Conservation (phyloP, 139 green algal genomes). For the Dunaliella primolecta region DNA sequence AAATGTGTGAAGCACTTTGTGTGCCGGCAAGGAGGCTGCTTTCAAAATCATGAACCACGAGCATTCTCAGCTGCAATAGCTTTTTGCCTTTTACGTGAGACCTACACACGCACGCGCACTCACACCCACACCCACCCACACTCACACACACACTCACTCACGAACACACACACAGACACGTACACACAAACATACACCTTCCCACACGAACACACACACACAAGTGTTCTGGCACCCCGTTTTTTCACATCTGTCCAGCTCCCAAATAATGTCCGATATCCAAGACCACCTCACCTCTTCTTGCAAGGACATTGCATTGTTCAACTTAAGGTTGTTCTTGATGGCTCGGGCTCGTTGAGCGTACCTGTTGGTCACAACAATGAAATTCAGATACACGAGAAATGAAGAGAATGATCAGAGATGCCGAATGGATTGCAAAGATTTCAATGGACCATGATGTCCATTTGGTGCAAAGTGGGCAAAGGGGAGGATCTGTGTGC, state of each 20-base stretch:
- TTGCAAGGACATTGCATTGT: conserved; percentile 9
- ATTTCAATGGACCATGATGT: too few species aligned
- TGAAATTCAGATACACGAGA: too few species aligned
- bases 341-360: conserved; percentile 23
- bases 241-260: background rate
- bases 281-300: background rate
- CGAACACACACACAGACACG: background rate
- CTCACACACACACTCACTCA: background rate
- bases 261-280: background rate
- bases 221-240: background rate
- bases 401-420: too few species aligned
- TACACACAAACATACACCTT: background rate
- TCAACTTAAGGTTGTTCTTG: conserved; percentile 19
- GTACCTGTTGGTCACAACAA: too few species aligned
- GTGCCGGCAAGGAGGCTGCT: too few species aligned
- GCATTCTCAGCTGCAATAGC: background rate
- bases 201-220: background rate
- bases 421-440: too few species aligned
- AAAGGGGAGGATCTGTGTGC: too few species aligned
- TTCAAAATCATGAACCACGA: too few species aligned
- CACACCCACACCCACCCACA: too few species aligned
- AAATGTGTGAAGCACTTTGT: background rate
- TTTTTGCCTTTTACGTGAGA: background rate
- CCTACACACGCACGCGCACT: background rate
- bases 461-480: too few species aligned